Conservation (phyloP, 2,329 filamentous ascomycete species). For the Balansia obtecta region DNA sequence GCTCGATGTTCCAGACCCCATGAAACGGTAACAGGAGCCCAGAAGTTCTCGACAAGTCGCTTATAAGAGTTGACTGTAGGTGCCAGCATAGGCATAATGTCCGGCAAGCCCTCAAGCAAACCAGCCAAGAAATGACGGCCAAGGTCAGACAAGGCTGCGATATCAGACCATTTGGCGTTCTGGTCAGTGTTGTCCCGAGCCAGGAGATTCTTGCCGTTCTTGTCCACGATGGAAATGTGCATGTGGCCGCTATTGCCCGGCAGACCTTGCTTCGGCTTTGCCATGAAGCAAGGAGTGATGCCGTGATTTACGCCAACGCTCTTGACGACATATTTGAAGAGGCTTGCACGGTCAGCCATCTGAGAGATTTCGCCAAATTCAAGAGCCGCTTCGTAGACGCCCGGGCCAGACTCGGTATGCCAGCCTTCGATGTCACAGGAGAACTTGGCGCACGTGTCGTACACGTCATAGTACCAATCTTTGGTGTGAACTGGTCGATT, state of each 20-base stretch:
- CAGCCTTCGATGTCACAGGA: constrained; percentile 78
- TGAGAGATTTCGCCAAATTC: constrained; percentile 77
- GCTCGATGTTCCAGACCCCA: constrained; percentile 95
- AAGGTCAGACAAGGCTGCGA: constrained; percentile 71
- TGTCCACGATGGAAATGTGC: constrained; percentile 79
- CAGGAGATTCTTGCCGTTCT: constrained; percentile 73
- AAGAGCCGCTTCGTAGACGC: constrained; percentile 89
- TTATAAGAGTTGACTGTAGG: constrained; percentile 98
- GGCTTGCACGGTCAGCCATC: constrained; percentile 82
- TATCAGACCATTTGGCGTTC: constrained; percentile 59
- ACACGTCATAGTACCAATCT: constrained; percentile 84
- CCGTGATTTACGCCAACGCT: constrained; percentile 75
- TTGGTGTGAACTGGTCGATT: constrained; percentile 81
- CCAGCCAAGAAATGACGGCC: constrained; percentile 91
- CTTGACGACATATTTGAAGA: constrained; percentile 95
- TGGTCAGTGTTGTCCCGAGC: constrained; percentile 60
- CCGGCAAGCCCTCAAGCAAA: constrained; percentile 74
- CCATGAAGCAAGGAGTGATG: constrained; percentile 98
- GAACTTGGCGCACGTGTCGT: constrained; percentile 67
- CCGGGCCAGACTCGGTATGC: constrained; percentile 90
- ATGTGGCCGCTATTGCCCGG: constrained; percentile 95
- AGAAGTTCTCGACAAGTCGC: constrained; percentile 95
- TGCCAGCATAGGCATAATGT: constrained; percentile 90
- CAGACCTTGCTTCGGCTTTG: constrained; percentile 80
- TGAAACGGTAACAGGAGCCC: constrained; percentile 93